Evolutionary conservation across 352 stramenopile species (phyloP).

Genomic region (Phytophthora sojae): DNA sequence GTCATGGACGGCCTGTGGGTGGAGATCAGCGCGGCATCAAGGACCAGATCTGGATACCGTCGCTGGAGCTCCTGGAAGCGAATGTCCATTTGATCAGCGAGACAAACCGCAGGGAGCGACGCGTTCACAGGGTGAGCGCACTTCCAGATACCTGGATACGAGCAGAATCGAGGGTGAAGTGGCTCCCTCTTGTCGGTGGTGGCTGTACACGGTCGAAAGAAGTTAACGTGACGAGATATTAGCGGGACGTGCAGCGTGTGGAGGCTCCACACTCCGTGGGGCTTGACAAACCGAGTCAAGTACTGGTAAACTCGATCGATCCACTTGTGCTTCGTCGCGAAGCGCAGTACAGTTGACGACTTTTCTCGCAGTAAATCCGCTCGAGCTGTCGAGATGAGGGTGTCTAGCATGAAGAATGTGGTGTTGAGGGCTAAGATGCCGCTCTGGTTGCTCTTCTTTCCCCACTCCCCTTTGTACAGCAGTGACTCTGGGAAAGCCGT

Average conservation of each 20-base stretch:
- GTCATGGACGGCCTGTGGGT: conserved; percentile 17
- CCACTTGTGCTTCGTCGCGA: conserved; percentile 43
- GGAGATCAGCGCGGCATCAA: conserved; percentile 37
- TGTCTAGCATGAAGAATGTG: conserved; percentile 49
- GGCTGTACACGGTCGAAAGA: conserved; percentile 4
- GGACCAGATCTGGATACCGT: conserved; percentile 9
- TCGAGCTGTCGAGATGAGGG: conserved; percentile 20
- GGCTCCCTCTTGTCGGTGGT: not conserved
- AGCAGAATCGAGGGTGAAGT: conserved; percentile 33
- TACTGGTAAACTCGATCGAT: conserved; percentile 48
- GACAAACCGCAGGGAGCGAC: conserved; percentile 7
- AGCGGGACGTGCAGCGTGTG: conserved; percentile 31
- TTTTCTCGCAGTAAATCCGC: not conserved
- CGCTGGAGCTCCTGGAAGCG: conserved; percentile 17
- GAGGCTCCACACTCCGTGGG: conserved; percentile 15
- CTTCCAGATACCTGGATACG: conserved; percentile 24
- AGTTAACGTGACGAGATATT: not conserved
- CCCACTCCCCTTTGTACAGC: conserved; percentile 20
- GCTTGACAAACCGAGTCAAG: conserved; percentile 15
- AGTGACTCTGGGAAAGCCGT: conserved; percentile 35
- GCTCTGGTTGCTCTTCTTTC: conserved; percentile 6
- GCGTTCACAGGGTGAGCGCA: conserved; percentile 21
- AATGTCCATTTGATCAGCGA: conserved; percentile 40
- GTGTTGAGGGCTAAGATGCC: conserved; percentile 26
- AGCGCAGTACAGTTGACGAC: conserved; percentile 14